Conservation (phyloP, 345 rosid species). For the Streptanthus diversifolius region DNA sequence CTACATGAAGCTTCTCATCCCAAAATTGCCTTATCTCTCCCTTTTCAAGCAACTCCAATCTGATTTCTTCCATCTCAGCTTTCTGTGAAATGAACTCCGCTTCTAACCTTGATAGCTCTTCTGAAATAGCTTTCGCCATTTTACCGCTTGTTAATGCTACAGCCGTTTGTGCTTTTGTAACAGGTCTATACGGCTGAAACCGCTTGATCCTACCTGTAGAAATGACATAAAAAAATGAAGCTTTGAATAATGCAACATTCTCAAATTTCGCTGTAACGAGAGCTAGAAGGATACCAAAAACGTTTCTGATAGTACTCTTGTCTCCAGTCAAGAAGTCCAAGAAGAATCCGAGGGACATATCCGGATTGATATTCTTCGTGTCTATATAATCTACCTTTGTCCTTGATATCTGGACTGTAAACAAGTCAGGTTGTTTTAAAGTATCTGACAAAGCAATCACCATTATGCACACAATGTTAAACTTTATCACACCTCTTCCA, state of each 20-base stretch:
- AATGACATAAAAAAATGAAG: not conserved
- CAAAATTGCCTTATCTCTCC: conserved; percentile 64
- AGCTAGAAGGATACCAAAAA: conserved; percentile 56
- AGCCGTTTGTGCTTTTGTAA: conserved; percentile 79
- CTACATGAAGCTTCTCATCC: conserved; percentile 60
- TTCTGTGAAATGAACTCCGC: conserved; percentile 49
- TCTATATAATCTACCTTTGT: conserved; percentile 73
- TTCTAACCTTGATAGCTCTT: conserved; percentile 64
- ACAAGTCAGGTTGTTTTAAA: conserved; percentile 62
- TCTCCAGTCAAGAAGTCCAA: conserved; percentile 68
- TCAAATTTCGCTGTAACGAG: not conserved
- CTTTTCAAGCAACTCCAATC: conserved; percentile 52
- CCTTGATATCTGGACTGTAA: conserved; percentile 96
- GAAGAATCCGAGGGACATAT: conserved; percentile 58
- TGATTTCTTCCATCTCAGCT: conserved; percentile 61
- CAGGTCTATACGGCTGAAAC: conserved; percentile 76
- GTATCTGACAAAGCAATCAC: conserved; percentile 15
- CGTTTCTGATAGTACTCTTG: conserved; percentile 70
- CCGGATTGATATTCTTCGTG: conserved; percentile 54
- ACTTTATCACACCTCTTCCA: conserved; percentile 54
- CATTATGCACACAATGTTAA: not conserved
- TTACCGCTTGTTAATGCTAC: conserved; percentile 76
- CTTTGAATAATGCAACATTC: not conserved
- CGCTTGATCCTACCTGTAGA: conserved; percentile 74
- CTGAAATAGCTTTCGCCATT: conserved; percentile 53